Evolutionary conservation across 164 flowering plant species (phyloP), one percentile per base, ranked within the genome.

Genomic region (Magnolia changhungtana): DNA sequence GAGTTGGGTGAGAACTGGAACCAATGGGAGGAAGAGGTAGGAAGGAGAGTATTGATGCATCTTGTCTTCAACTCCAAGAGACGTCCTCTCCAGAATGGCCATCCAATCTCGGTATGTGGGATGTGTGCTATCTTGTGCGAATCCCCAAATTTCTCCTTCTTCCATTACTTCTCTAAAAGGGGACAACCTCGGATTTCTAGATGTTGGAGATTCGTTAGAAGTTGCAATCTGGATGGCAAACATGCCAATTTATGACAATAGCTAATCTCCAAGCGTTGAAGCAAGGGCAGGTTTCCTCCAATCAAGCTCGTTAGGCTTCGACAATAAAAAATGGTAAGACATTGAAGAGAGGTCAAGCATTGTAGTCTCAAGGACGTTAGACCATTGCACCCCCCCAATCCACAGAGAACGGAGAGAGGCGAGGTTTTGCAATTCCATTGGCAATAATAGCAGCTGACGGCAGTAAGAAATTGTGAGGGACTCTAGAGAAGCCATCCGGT

Each of bases 121-220:
- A 75, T 55, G 52, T 75, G 77, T n/a, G 77, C 58, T 23, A 75
- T 67, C 51, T 75, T 75, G 72, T 55, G 24, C 67, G 72, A 75
- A 23, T 75, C 77, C 10, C 24, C 19, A 11, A 72, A 72, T 45
- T 51, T 27, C 37, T 67, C 50, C 50, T 8, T 71, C 70, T 76
- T 61, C 5, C 55, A 27, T 76, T 51, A 69, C 19, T 19, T 49
- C 27, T 71, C 37, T 37, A 76, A 37, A 21, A 63, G 21, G 45
- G 74, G 75, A 29, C 72, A 66, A 1, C 8, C 13, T 2, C 1
- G 2, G 65, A 77, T 72, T 3, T 1, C 11, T 7, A 77, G 59
- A 21, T 7, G 20, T 16, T 63, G 27, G 6, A 77, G 45, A 50
- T 52, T 10, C 18, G 23, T 63, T 7, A 63, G 23, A 19, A 14